A percentile compares a stretch with the other conserved stretches of the same genome.
These are phyloP conservation scores for Colletotrichum truncatum DNA, from an alignment of 2,329 filamentous ascomycete genomes.

Conservation along the genomic window DNA sequence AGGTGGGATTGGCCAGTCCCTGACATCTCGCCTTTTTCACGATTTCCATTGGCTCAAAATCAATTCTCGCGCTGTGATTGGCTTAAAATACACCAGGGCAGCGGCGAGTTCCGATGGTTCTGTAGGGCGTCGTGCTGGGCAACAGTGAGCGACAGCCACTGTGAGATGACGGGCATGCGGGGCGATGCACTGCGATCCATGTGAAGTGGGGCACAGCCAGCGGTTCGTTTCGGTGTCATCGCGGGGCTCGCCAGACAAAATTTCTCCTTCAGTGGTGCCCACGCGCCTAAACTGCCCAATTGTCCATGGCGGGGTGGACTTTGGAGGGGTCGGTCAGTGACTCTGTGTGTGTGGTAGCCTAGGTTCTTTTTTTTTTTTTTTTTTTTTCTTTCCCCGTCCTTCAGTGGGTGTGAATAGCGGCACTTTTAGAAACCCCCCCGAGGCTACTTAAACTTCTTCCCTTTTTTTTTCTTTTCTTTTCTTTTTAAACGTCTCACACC, in stretches of 20 bases:
- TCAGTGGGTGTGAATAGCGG: slow-evolving; percentile 22
- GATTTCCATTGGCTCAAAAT: neutral
- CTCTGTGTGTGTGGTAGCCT: neutral
- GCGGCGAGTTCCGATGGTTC: slow-evolving; percentile 17
- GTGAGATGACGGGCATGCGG: slow-evolving; percentile 9
- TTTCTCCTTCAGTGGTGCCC: slow-evolving; percentile 1
- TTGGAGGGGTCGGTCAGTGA: slow-evolving; percentile 15
- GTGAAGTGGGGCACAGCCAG: neutral
- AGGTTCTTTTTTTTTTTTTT: neutral
- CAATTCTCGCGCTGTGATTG: rapidly evolving
- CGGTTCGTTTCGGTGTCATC: neutral
- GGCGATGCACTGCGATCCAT: slow-evolving; percentile 7
- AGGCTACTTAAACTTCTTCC: slow-evolving; percentile 20
- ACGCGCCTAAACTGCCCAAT: neutral
- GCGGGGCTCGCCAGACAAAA: slow-evolving; percentile 27
- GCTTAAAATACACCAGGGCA: neutral
- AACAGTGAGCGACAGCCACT: slow-evolving; percentile 9
- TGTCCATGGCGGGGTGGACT: slow-evolving; percentile 8
- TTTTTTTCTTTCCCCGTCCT: neutral
- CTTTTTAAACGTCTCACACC: neutral
- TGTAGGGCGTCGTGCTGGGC: neutral
- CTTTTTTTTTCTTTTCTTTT: neutral
- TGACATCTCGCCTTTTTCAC: neutral
- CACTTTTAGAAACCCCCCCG: slow-evolving; percentile 4
- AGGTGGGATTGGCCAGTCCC: slow-evolving; percentile 4